Evolutionary conservation across 345 rosid species (phyloP), one percentile per base, ranked within the genome.

Genomic region (Balakata baccata): DNA sequence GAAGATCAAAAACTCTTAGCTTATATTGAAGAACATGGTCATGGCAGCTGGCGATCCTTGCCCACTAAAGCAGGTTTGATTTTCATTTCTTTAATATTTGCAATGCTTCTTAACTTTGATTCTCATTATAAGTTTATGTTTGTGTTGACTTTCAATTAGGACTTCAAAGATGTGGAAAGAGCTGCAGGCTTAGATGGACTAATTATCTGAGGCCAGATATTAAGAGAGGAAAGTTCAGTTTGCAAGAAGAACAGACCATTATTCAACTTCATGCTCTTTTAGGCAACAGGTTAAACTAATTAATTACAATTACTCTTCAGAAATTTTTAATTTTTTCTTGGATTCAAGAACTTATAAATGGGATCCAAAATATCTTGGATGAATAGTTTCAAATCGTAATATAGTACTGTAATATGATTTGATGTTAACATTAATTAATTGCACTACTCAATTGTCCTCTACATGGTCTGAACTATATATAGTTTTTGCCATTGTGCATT

Each of bases 111-210:
- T 29, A 29, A 29, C 2, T 29, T 29, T 29, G 34, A 2, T 2
- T 29, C 34, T 29, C 34, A 29, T 1, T 29, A 29, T 29, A 29
- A 29, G 34, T 29, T 54, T 54, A 54, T 20, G 25, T 57, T 18
- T 57, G 22, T 41, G 25, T 37, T 37, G 34, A 43, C 7, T 43
- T 43, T 43, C 20, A 53, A 12, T 5, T 54, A 93, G 98, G 95
- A 72, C 92, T 93, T 58, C 91, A 89, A 77, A 88, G 98, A 73
- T 93, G 98, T 23, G 98, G 98, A 69, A 93, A 93, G 81, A 93
- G 98, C 59, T 93, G 98, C 85, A 85, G 98, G 70, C 93, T 93
- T 34, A 82, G 98, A 85, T 93, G 98, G 98, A 93, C 98, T 60
- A 93, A 93, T 76, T 93, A 93, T 83, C 82, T 93, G 34, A 84